Conservation (phyloP, 1,284 basidiomycete genomes). For the Cryptococcus deneoformans region DNA sequence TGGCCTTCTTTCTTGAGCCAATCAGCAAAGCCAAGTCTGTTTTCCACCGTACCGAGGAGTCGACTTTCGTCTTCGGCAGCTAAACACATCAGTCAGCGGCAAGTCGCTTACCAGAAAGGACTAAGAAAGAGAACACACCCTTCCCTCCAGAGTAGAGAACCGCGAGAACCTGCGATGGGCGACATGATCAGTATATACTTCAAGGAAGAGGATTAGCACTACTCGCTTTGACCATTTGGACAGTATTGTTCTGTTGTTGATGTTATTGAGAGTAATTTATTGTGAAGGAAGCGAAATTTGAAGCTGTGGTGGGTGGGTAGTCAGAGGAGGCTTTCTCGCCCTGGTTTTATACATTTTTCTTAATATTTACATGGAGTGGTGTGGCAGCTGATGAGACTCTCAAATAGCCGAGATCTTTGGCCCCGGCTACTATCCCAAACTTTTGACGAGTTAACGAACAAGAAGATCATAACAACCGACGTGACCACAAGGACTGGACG, state of each 20-base stretch:
- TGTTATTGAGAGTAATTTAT: neutral
- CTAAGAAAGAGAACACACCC: constrained; percentile 11
- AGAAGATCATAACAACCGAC: too few species aligned
- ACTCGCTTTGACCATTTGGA: constrained; percentile 19
- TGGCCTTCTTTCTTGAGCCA: constrained; percentile 76
- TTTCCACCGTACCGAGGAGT: constrained; percentile 86
- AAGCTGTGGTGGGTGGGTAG: too few species aligned
- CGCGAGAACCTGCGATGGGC: constrained; percentile 63
- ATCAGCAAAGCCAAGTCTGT: constrained; percentile 72
- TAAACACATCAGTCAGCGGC: neutral
- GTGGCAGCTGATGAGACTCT: too few species aligned
- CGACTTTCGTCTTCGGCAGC: constrained; percentile 76
- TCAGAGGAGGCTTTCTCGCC: too few species aligned
- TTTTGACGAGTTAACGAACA: too few species aligned
- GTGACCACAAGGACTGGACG: too few species aligned
- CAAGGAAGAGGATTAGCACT: neutral
- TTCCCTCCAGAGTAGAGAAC: constrained; percentile 58
- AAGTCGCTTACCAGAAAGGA: neutral
- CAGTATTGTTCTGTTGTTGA: neutral
- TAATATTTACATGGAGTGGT: too few species aligned
- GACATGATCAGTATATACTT: neutral
- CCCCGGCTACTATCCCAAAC: too few species aligned
- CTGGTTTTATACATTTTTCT: too few species aligned
- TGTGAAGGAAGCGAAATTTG: too few species aligned
- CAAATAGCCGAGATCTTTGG: too few species aligned